A percentile compares a stretch with the other conserved stretches of the same genome.
phyloP scores from a whole-genome alignment of 2,329 filamentous ascomycete species.

The Neofusicoccum parvum region DNA sequence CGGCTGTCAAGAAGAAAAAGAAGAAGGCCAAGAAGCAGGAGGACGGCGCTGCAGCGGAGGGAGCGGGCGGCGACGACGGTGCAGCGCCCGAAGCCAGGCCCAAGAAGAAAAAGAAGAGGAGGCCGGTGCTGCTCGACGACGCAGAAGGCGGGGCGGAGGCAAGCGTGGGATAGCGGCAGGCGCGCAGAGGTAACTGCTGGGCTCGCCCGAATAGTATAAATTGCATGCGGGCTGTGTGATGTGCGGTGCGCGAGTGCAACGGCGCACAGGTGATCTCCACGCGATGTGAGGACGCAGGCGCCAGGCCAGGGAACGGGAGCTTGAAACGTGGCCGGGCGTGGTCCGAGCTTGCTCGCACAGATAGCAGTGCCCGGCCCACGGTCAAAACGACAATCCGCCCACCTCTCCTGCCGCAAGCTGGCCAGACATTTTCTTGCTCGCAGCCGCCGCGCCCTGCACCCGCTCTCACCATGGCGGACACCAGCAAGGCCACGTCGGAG shows the following conservation, averaged over 20 bases:
- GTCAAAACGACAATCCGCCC: conserved; percentile 10
- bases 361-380: not conserved
- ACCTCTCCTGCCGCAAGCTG: not conserved
- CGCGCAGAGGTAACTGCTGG: not conserved
- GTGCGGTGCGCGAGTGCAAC: no score
- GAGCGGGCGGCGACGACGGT: conserved; percentile 22
- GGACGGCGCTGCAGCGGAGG: conserved; percentile 25
- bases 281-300: not conserved
- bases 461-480: conserved; percentile 32
- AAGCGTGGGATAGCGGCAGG: not conserved
- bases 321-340: conserved; percentile 20
- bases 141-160: not conserved
- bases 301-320: conserved; percentile 10
- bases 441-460: not conserved
- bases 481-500: conserved; percentile 45
- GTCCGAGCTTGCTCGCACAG: conserved; percentile 14
- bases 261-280: conserved; percentile 12
- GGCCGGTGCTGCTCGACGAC: conserved; percentile 30
- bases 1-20: conserved; percentile 41
- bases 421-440: conserved; percentile 40
- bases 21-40: conserved; percentile 40
- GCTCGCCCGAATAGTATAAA: not conserved
- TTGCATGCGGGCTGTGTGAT: not conserved
- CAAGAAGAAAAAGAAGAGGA: conserved; percentile 47
- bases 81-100: conserved; percentile 24